Base-by-base conservation (phyloP, 2,329 filamentous ascomycete genomes). In the Claviceps africana region DNA sequence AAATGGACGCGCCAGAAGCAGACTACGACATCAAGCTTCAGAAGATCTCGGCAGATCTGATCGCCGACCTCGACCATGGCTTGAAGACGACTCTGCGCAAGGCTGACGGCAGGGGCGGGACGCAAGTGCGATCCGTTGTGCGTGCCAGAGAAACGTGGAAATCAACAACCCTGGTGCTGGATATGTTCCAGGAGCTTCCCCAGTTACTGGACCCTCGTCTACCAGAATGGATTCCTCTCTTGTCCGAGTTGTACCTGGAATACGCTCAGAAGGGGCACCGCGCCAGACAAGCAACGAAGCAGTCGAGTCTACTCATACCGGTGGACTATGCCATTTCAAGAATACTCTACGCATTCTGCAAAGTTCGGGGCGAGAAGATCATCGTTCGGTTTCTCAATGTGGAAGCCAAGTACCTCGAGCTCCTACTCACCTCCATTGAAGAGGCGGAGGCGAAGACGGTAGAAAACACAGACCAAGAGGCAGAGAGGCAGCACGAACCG, bases 181-280 rank as follows among this genome's bases (percentile, higher is more conserved):
- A 96, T 59, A 82, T 86, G 2, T 98, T 97, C 60, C 91, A 97
- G 73, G 90, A 96, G 72, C 84, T 94, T 58, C 93, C 93, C 19
- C 93, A 98, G 65, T 77, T 97, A 40, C 78, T 98, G 28, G 93
- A 98, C 68, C 81, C 88, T 10, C 79, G 91, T 65, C 75, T 98
- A 43, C 82, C 85, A 49, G 76, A 71, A 56, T 82, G 94, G 67
- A 74, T 97, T 48, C 84, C 87, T 25, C 72, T 79, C 42, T 74
- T 97, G 37, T 82, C 88, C 28, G 77, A 83, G 61, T 84, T 86
- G 19, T 94, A 91, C 61, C 71, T 95, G 21, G 78, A 81, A 51
- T 82, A 81, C 60, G 69, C 89, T 9, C 71, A 71, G 56, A 68
- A 66, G 48, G 65, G 69, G 63, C 70, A 65, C 58, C 65, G 64